A percentile compares a stretch with the other conserved stretches of the same genome.
phyloP scores from a whole-genome alignment of 106 monocot genomes.

The Narthecium ossifragum region DNA sequence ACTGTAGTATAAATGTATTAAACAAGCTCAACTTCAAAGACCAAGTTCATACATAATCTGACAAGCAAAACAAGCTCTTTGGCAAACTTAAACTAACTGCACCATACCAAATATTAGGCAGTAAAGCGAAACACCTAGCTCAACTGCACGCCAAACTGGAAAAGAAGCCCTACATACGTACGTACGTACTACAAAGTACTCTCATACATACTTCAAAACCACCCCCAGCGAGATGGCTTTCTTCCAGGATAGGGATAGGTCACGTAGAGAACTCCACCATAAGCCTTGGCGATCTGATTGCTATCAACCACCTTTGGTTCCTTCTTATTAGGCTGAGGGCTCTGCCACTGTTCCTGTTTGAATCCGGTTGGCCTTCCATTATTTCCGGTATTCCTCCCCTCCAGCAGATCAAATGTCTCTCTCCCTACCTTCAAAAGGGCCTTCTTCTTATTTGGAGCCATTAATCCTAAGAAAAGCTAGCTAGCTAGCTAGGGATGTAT shows the following conservation, averaged over 20 bases:
- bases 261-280: background rate
- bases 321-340: background rate
- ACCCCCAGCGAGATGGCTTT: background rate
- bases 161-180: background rate
- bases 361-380: background rate
- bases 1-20: no score
- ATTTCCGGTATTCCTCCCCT: background rate
- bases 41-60: no score
- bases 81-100: no score
- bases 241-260: background rate
- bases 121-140: background rate
- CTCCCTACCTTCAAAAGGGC: background rate
- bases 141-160: background rate
- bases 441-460: background rate
- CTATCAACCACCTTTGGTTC: background rate
- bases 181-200: background rate
- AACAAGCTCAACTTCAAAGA: no score
- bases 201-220: background rate
- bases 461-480: background rate
- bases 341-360: background rate
- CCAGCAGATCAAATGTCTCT: background rate
- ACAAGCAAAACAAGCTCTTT: no score
- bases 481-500: no score
- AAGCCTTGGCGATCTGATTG: background rate
- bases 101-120: no score